A percentile compares a stretch with the other conserved stretches of the same genome.
phyloP scores from a whole-genome alignment of 2,329 filamentous ascomycete species.

The Calonectria fujianensis region DNA sequence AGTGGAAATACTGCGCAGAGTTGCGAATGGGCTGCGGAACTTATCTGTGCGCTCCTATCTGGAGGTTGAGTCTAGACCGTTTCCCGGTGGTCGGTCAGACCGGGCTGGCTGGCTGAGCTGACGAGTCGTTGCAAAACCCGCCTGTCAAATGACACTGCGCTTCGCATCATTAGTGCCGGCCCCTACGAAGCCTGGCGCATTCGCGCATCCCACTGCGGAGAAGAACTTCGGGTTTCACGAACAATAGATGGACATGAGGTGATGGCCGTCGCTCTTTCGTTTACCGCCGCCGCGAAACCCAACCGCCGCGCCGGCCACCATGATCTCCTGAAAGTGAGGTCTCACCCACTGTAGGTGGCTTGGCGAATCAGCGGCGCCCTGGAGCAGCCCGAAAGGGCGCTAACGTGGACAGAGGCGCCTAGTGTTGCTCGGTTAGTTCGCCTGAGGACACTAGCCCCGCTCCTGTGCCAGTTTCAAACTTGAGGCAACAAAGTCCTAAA shows the following conservation, averaged over 20 bases:
- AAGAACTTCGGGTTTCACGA: background rate
- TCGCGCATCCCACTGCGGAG: slow-evolving; percentile 1
- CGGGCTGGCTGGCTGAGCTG: slow-evolving; percentile 3
- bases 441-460: slow-evolving; percentile 14
- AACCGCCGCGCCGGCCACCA: background rate
- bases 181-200: slow-evolving; percentile 1
- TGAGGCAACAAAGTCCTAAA: background rate
- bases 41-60: slow-evolving; percentile 13
- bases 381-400: background rate
- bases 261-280: background rate
- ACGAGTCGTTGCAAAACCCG: slow-evolving; percentile 14
- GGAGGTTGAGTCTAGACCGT: slow-evolving; percentile 19
- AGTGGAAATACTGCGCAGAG: background rate
- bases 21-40: background rate
- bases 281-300: background rate
- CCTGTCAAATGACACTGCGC: background rate
- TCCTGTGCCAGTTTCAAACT: background rate
- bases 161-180: slow-evolving; percentile 6
- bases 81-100: background rate
- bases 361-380: slow-evolving; percentile 5
- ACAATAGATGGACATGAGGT: background rate
- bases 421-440: background rate
- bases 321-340: background rate
- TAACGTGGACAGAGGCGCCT: background rate
- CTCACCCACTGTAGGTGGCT: background rate